These are phyloP conservation scores for Conoideocrella luteorostrata DNA, from an alignment of 2,329 filamentous ascomycete species.

Conservation along the genomic window DNA sequence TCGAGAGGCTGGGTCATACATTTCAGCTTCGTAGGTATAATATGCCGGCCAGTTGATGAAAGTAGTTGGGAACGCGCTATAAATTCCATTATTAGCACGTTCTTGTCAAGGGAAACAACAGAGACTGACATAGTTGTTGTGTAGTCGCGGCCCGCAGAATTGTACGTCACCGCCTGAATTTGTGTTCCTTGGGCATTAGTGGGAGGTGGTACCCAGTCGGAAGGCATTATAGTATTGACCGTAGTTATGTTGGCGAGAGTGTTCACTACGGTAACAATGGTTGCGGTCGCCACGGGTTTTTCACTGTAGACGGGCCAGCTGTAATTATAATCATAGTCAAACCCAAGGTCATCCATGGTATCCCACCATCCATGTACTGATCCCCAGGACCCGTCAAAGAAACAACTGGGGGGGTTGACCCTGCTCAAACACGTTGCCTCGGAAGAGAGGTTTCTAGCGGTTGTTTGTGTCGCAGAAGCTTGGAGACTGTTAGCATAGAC, in stretches of 20 bases:
- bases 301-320: not conserved
- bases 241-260: not conserved
- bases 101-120: not conserved
- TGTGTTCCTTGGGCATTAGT: not conserved
- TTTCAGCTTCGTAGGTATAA: too few relatives aligned
- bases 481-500: too few relatives aligned
- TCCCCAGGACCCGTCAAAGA: too few relatives aligned
- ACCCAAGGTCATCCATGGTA: not conserved
- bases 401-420: too few relatives aligned
- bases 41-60: not conserved
- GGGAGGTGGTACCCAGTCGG: not conserved
- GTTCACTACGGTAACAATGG: not conserved
- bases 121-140: not conserved
- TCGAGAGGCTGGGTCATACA: too few relatives aligned
- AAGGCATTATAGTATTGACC: not conserved
- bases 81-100: not conserved
- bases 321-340: too few relatives aligned
- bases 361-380: not conserved
- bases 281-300: not conserved
- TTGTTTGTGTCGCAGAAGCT: too few relatives aligned
- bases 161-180: not conserved
- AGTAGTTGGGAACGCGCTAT: not conserved
- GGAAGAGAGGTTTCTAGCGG: too few relatives aligned
- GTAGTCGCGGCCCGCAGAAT: not conserved
- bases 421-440: too few relatives aligned